Evolutionary conservation across 2,329 filamentous ascomycete species (phyloP), one percentile per base, ranked within the genome.

Genomic region (Ophiocordyceps australis): DNA sequence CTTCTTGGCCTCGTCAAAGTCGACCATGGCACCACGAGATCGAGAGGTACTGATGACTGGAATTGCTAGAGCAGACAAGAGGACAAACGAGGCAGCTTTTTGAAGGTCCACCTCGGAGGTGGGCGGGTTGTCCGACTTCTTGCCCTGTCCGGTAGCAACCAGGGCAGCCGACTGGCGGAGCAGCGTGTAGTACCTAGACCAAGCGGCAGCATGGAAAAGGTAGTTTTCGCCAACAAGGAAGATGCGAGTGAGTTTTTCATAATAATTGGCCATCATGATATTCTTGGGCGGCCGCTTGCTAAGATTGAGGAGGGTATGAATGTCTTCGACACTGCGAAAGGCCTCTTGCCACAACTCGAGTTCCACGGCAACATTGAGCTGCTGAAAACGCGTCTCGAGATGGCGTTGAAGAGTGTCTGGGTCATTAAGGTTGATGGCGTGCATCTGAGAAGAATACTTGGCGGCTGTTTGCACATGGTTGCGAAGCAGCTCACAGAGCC

Each of bases 181-280:
- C 18, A 98, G 73, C 49, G 83, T 92, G 65, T 93, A 95, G 63
- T 94, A 95, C 42, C 86, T 71, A 40, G 83, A 91, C 82, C 83
- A 98, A 34, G 89, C 83, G 28, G 89, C 89, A 39, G 89, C 89
- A 49, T 98, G 89, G 74, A 98, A 98, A 23, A 98, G 74, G 52
- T 95, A 95, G 65, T 98, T 98, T 59, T 95, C 89, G 52, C 86
- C 92, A 38, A 95, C 89, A 35, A 98, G 71, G 67, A 98, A 98
- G 52, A 98, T 98, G 36, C 85, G 74, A 21, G 89, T 94, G 30
- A 98, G 74, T 62, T 95, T 95, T 66, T 98, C 89, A 56, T 95
- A 98, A 67, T 98, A 98, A 63, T 95, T 98, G 57, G 89, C 89
- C 89, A 98, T 98, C 89, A 98, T 95, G 48, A 94, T 66, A 51